Percentiles rank a stretch among this genome's conserved stretches.
Conservation (phyloP, 176 grass and related monocot species). For the Eleusine coracana region DNA sequence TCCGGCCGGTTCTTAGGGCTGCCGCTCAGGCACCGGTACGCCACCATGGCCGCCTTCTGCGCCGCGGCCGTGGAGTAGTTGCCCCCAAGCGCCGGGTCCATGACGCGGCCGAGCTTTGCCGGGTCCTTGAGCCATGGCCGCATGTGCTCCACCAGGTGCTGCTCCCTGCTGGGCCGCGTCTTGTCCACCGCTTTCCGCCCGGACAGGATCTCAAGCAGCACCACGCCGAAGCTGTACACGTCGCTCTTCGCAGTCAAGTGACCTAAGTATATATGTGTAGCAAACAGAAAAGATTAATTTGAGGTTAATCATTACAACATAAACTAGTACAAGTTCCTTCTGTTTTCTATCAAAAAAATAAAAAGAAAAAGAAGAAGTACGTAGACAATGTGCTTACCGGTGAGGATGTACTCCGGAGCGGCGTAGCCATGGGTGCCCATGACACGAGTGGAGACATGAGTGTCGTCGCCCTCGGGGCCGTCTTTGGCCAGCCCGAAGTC, state of each 20-base stretch:
- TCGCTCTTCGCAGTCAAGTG: constrained; percentile 87
- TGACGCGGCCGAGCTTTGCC: constrained; percentile 44
- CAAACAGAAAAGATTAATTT: not conserved
- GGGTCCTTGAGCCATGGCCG: constrained; percentile 66
- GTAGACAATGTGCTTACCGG: constrained; percentile 15
- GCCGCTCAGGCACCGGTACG: constrained; percentile 65
- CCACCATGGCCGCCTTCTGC: constrained; percentile 60
- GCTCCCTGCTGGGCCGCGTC: constrained; percentile 55
- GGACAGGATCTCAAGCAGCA: constrained; percentile 63
- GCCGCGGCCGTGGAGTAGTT: constrained; percentile 45
- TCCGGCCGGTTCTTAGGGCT: constrained; percentile 70
- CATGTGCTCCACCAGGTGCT: constrained; percentile 77
- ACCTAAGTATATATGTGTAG: constrained; percentile 30
- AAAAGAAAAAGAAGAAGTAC: too few species aligned
- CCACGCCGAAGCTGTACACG: constrained; percentile 84
- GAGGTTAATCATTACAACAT: not conserved
- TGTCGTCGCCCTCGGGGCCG: constrained; percentile 73
- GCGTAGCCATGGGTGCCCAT: constrained; percentile 96
- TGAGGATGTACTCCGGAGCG: constrained; percentile 94
- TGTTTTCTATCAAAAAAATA: too few species aligned
- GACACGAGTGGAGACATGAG: constrained; percentile 82
- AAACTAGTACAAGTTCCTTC: not conserved
- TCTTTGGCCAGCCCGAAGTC: constrained; percentile 90
- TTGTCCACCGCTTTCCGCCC: constrained; percentile 73
- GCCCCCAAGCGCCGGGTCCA: constrained; percentile 60